A percentile compares a stretch with the other conserved stretches of the same genome.
Conservation (phyloP, 1,284 basidiomycete species). For the Naganishia liquefaciens region DNA sequence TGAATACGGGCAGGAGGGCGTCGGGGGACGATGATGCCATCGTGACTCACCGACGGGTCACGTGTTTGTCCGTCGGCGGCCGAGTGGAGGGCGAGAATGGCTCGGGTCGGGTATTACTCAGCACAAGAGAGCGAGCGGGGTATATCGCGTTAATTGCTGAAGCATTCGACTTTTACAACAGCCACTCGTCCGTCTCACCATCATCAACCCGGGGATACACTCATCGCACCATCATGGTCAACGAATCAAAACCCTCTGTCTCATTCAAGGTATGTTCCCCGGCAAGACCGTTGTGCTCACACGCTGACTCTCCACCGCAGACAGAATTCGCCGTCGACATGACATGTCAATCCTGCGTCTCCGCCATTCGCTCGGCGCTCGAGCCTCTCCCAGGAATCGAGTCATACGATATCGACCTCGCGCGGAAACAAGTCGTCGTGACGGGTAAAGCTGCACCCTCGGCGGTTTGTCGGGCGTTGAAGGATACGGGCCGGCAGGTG, state of each 20-base stretch:
- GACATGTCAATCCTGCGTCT: slow-evolving; percentile 54
- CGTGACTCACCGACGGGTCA: slow-evolving; percentile 3
- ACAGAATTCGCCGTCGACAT: slow-evolving; percentile 56
- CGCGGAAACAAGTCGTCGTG: slow-evolving; percentile 51
- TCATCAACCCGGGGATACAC: background rate
- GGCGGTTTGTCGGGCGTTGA: slow-evolving; percentile 50
- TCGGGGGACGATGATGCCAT: background rate
- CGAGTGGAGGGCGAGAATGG: no score
- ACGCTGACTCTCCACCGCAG: slow-evolving; percentile 34
- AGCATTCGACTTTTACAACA: background rate
- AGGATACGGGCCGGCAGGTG: slow-evolving; percentile 53
- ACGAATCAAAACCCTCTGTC: slow-evolving; percentile 29
- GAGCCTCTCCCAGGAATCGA: slow-evolving; percentile 45
- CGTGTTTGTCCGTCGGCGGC: background rate
- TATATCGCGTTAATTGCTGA: no score
- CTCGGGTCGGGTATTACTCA: no score
- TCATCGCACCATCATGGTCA: slow-evolving; percentile 3
- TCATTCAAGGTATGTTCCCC: slow-evolving; percentile 31
- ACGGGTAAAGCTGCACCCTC: slow-evolving; percentile 54
- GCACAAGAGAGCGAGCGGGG: no score
- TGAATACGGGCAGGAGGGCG: no score
- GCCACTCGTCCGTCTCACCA: background rate
- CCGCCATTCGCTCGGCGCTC: slow-evolving; percentile 46
- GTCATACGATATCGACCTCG: slow-evolving; percentile 53
- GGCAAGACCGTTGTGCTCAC: background rate